Conservation (phyloP, 768 basidiomycete species). For the Pleurotus cornucopiae region DNA sequence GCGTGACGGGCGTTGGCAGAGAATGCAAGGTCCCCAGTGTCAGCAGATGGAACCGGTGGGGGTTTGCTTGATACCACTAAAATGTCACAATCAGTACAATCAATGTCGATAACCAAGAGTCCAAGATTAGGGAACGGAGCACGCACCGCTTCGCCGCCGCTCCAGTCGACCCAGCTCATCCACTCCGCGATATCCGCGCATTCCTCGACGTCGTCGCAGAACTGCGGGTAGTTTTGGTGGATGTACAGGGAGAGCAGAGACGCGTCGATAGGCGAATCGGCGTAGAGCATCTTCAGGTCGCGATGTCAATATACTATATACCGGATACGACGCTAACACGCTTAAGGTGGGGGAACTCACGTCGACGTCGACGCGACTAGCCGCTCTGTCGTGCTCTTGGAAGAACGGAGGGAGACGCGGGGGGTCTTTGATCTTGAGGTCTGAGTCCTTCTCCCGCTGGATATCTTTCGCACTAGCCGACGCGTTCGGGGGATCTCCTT, state of each 20-base stretch:
- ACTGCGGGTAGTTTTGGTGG: constrained; percentile 91
- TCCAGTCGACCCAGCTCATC: constrained; percentile 73
- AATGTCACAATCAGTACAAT: background rate
- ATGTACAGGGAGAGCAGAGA: constrained; percentile 86
- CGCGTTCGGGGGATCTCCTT: constrained; percentile 60
- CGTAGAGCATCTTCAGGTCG: constrained; percentile 57
- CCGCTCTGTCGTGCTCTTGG: constrained; percentile 51
- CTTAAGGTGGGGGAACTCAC: constrained; percentile 31
- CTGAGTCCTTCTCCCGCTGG: constrained; percentile 54
- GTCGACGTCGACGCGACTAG: constrained; percentile 76
- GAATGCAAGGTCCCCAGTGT: constrained; percentile 82
- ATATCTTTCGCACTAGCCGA: constrained; percentile 61
- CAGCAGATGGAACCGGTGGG: constrained; percentile 83
- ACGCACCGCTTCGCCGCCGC: constrained; percentile 59
- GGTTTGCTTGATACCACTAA: constrained; percentile 66
- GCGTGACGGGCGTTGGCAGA: constrained; percentile 80
- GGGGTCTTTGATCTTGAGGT: constrained; percentile 50
- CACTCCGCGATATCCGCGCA: constrained; percentile 66
- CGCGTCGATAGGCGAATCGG: constrained; percentile 87
- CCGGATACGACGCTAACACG: too few relatives aligned
- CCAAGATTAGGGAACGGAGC: background rate
- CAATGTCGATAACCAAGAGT: background rate
- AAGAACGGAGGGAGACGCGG: constrained; percentile 58
- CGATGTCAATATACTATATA: background rate
- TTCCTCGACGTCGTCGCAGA: constrained; percentile 75